Evolutionary conservation across 257 asterid genomes (phyloP), one percentile per base, ranked within the genome.

Genomic region (Rubia yunnanensis): DNA sequence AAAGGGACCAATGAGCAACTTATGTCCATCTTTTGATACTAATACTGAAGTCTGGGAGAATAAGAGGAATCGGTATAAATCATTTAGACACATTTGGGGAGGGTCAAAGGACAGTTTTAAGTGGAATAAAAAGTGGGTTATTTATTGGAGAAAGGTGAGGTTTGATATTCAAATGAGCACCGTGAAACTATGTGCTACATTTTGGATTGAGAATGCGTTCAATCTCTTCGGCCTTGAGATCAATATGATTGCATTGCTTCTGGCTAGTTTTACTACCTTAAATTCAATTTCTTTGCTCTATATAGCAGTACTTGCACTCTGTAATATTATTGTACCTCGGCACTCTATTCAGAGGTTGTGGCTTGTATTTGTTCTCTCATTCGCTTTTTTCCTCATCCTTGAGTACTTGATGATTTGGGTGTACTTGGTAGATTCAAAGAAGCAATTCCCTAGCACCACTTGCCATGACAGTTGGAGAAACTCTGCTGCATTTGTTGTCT

Each of bases 171-270:
- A n/a, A n/a, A n/a, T n/a, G n/a, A n/a, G n/a, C n/a, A n/a, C n/a
- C n/a, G n/a, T n/a, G n/a, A n/a, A n/a, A n/a, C n/a, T n/a, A n/a
- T n/a, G n/a, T n/a, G n/a, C n/a, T n/a, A n/a, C n/a, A n/a, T n/a
- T n/a, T n/a, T n/a, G n/a, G n/a, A n/a, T n/a, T n/a, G n/a, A n/a
- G n/a, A n/a, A n/a, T n/a, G n/a, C n/a, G n/a, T n/a, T n/a, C n/a
- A n/a, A n/a, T n/a, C n/a, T n/a, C n/a, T n/a, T n/a, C 62, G 98
- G 98, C 72, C 98, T 92, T 68, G 97, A 92, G 89, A 87, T 92
- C 73, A 92, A 85, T 74, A 92, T 92, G 98, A 73, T 87, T n/a
- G 91, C 81, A 31, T 79, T 92, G 67, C 83, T 92, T 64, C 81
- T 92, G 58, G 84, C 98, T 72, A 92, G 98, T 80, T 92, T 92